Evolutionary conservation across 139 green algal species (phyloP).

Genomic region (Tetraselmis chui): DNA sequence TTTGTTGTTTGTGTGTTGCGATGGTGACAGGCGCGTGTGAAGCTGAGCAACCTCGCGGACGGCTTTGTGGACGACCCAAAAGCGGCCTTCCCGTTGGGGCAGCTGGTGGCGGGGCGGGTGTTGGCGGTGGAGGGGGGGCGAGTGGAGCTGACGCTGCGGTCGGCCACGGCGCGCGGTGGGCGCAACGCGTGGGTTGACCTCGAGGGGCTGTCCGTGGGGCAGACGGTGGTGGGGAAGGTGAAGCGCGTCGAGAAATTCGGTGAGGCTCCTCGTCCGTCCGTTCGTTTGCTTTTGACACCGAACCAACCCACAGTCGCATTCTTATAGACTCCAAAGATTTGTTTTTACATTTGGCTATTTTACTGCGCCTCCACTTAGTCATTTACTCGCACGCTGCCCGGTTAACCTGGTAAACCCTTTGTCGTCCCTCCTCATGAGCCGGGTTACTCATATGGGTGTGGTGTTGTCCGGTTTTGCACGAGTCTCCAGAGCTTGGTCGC

Average conservation of each 20-base stretch:
- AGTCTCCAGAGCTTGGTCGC: too few species aligned
- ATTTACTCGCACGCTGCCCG: too few species aligned
- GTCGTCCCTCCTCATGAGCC: too few species aligned
- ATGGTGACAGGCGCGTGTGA: conserved; percentile 68
- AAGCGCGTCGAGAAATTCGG: conserved; percentile 64
- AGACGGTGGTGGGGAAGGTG: conserved; percentile 39
- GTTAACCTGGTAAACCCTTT: too few species aligned
- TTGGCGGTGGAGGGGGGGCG: conserved; percentile 29
- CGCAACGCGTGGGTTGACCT: neutral
- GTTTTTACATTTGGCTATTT: too few species aligned
- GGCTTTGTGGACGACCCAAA: conserved; percentile 73
- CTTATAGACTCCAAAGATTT: too few species aligned
- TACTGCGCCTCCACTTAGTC: too few species aligned
- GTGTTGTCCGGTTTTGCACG: too few species aligned
- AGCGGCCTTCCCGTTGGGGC: conserved; percentile 66
- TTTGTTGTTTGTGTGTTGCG: too few species aligned
- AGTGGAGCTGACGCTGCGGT: conserved; percentile 59
- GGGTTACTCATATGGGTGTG: too few species aligned
- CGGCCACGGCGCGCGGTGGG: neutral
- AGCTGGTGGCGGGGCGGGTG: conserved; percentile 47
- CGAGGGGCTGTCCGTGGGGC: neutral
- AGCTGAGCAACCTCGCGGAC: conserved; percentile 67
- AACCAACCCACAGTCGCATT: too few species aligned
- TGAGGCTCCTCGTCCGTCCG: neutral
- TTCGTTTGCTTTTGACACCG: too few species aligned